Evolutionary conservation across 345 rosid species (phyloP), one percentile per base, ranked within the genome.

Genomic region (Eucalyptus tenuipes): DNA sequence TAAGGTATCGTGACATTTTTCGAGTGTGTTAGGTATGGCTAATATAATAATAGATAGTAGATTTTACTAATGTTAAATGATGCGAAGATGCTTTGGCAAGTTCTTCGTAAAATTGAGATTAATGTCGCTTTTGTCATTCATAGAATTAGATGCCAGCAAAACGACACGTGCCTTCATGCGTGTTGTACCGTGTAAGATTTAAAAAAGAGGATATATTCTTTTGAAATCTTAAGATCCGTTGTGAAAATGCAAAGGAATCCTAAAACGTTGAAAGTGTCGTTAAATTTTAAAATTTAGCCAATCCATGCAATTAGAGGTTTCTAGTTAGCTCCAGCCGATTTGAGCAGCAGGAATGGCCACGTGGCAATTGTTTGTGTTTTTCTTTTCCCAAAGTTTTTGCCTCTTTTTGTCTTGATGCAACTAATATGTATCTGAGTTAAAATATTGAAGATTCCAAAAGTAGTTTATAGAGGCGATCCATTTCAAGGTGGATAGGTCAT

Each of bases 401-500:
- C 79, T 66, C 40, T 31, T 7, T 57, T n/a, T 66, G 17, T 15
- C 17, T 1, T 15, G 4, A 66, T 66, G 79, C 3, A 4, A 55
- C 2, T 10, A 55, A 55, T 55, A 10, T 55, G 6, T 55, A 18
- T 31, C 0, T 2, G 0, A 31, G 22, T 66, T 15, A 66, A 14
- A 66, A 66, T 37, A 71, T 2, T 18, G 27, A 71, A 33, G 42
- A 18, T 71, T 37, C 7, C 7, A 20, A 10, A 0, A 5, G 4
- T 22, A 71, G 3, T 37, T 8, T 9, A 33, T 7, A 0, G 8
- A 4, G 0, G 29, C 13, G 2, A 24, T 0, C 0, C 1, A 13
- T 55, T 53, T 55, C 3, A 55, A 25, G 1, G 29, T 55, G 6
- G 13, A 7, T 24, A 55, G 1, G 29, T 55, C 3, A 0, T 22